Evolutionary conservation across 345 rosid species (phyloP), one percentile per base, ranked within the genome.

Genomic region (Aquilaria yunnanensis): DNA sequence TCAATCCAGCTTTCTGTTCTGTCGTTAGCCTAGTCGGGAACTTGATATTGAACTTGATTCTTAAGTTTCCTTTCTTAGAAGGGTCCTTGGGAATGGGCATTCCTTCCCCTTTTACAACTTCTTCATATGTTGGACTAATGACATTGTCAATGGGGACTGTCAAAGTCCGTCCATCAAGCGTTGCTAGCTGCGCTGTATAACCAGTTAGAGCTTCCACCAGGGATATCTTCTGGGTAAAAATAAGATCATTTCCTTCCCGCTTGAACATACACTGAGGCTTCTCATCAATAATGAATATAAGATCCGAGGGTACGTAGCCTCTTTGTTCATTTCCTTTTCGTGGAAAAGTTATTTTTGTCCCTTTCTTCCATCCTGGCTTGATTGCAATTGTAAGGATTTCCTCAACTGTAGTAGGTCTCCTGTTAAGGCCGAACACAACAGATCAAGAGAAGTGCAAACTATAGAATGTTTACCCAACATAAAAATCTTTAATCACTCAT

Each of bases 81-180:
- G 95, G 92, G 49, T 92, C 96, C 69, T 89, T 89, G 14, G 90
- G 84, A 51, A 92, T 77, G 1, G 98, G 98, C 98, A 92, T 92
- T 37, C 98, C 98, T 72, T 92, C 95, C 1, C 92, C 90, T 66
- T 75, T 79, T n/a, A 92, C 78, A 0, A 86, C 83, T 72, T 92
- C 96, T 77, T 92, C 98, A 45, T 89, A 86, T 3, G 85, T 71
- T 5, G 96, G 95, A 54, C 73, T 81, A 63, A 92, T 78, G 60
- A 92, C 65, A 54, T 65, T 62, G 68, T 74, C 82, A 34, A 92
- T 66, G 0, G 81, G 78, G 32, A 89, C 61, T 0, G 89, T 65
- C 14, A 89, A 76, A 47, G 59, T 77, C 68, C 95, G 79, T 4
- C 96, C 95, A 33, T 92, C 98, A 2, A 92, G 90, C 0, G 90